A percentile compares a stretch with the other conserved stretches of the same genome.
phyloP scores from a whole-genome alignment of 768 basidiomycete genomes.

The Harrya chromipes region DNA sequence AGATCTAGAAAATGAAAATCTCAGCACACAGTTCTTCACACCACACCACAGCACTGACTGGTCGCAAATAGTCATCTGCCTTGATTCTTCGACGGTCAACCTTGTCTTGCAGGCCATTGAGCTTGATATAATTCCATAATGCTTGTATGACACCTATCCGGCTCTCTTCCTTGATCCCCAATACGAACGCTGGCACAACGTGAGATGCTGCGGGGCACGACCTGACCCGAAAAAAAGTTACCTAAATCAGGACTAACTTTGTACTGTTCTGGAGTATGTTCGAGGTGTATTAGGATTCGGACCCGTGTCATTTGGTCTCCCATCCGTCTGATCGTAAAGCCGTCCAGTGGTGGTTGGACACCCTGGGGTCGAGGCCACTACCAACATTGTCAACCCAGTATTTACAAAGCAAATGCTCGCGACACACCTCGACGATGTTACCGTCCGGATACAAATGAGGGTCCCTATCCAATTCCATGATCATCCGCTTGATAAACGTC shows the following conservation, averaged over 20 bases:
- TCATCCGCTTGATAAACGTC: conserved; percentile 76
- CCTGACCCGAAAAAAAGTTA: conserved; percentile 24
- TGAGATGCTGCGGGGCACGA: conserved; percentile 3
- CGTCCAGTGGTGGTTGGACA: conserved; percentile 65
- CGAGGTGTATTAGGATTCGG: conserved; percentile 81
- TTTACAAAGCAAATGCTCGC: neutral
- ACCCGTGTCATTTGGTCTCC: conserved; percentile 78
- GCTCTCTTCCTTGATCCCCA: conserved; percentile 84
- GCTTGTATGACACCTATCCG: conserved; percentile 77
- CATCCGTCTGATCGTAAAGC: conserved; percentile 79
- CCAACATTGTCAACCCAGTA: neutral
- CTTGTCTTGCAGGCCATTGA: conserved; percentile 79
- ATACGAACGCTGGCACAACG: conserved; percentile 45
- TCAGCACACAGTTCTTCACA: neutral
- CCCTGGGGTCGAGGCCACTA: conserved; percentile 66
- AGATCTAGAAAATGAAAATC: conserved; percentile 46
- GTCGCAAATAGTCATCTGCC: conserved; percentile 63
- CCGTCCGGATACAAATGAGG: conserved; percentile 75
- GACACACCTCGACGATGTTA: conserved; percentile 81
- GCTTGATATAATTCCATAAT: conserved; percentile 91
- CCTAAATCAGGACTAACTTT: conserved; percentile 76
- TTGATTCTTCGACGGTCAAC: conserved; percentile 68
- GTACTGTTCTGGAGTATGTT: conserved; percentile 85
- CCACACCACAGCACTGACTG: conserved; percentile 37
- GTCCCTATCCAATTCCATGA: conserved; percentile 87